Evolutionary conservation across 768 basidiomycete genomes (phyloP).

Genomic region (Trametes cingulata): DNA sequence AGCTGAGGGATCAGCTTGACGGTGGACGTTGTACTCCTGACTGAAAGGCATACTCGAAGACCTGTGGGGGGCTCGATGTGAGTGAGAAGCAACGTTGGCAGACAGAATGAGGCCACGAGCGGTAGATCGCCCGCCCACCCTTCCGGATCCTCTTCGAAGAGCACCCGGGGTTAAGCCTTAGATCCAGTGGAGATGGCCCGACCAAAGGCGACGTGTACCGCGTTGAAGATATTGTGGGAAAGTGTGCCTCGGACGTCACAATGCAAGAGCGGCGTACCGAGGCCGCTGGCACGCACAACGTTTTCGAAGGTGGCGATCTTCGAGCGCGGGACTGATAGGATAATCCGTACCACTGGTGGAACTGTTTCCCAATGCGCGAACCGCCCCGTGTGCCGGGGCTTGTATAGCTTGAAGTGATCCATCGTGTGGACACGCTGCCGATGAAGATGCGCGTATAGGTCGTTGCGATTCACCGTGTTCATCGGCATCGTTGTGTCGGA

Average conservation of each 20-base stretch:
- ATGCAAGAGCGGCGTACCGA: constrained; percentile 33
- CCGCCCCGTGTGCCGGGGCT: constrained; percentile 1
- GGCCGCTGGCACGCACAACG: constrained; percentile 14
- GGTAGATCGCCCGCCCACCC: constrained; percentile 18
- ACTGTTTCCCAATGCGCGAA: constrained; percentile 30
- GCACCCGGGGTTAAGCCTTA: constrained; percentile 9
- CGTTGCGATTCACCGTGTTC: constrained; percentile 42
- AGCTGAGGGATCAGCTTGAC: constrained; percentile 29
- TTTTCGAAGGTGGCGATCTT: constrained; percentile 33
- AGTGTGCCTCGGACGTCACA: constrained; percentile 24
- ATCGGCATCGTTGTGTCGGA: constrained; percentile 29
- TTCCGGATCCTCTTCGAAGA: constrained; percentile 20
- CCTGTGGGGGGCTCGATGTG: constrained; percentile 12
- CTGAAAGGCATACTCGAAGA: constrained; percentile 23
- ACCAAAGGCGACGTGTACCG: constrained; percentile 28
- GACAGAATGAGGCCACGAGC: constrained; percentile 25
- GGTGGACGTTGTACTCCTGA: constrained; percentile 28
- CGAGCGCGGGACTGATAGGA: constrained; percentile 39
- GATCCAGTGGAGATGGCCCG: constrained; percentile 13
- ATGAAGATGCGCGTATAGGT: constrained; percentile 47
- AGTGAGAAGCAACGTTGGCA: constrained; percentile 32
- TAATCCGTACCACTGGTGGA: constrained; percentile 40
- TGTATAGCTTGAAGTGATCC: constrained; percentile 14
- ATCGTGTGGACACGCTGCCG: constrained; percentile 41
- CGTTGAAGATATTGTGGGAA: constrained; percentile 31